Evolutionary conservation across 2,329 filamentous ascomycete genomes (phyloP), one percentile per base, ranked within the genome.

Genomic region (Tolypocladium sp.): DNA sequence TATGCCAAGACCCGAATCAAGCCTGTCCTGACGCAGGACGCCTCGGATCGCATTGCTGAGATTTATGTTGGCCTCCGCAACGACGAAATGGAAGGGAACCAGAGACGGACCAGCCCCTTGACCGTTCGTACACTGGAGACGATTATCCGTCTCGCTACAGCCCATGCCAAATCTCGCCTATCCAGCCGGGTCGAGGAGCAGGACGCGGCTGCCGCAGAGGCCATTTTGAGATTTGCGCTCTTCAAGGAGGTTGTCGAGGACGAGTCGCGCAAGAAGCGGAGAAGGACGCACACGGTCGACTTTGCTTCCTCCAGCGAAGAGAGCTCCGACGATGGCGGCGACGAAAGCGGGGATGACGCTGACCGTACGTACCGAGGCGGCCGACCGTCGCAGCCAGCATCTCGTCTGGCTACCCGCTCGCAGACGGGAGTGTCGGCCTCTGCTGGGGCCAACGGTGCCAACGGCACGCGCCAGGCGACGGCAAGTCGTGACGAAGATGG

Each of bases 121-220:
- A 99, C 94, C 12, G 93, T 96, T 8, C 91, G 94, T 86, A 97
- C 93, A 2, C 81, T 99, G 20, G 94, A 99, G 75, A 99, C 94
- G 0, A 82, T 99, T n/a, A 97, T 99, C 71, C 94, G 94, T 86
- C 82, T 99, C 22, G 90, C 94, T 6, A 97, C 93, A 0, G 94
- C 94, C 1, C 94, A 99, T 67, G 94, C 94, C 61, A 99, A 97
- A 75, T 85, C 92, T 8, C 86, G 94, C 37, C 80, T 99, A 8
- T 96, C 92, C 1, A 92, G 85, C 69, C 82, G 91, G 46, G 91
- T 99, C 3, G 92, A 97, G 64, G 89, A 96, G 71, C 87, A 88
- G 58, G 94, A 99, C 72, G 92, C 93, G 1, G 77, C 90, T 57
- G 87, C 92, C 40, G 94, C 94, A 12, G 93, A 99, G 72, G 83